Base-by-base conservation (phyloP, 1,284 basidiomycete species). In the Pseudozyma pruni region DNA sequence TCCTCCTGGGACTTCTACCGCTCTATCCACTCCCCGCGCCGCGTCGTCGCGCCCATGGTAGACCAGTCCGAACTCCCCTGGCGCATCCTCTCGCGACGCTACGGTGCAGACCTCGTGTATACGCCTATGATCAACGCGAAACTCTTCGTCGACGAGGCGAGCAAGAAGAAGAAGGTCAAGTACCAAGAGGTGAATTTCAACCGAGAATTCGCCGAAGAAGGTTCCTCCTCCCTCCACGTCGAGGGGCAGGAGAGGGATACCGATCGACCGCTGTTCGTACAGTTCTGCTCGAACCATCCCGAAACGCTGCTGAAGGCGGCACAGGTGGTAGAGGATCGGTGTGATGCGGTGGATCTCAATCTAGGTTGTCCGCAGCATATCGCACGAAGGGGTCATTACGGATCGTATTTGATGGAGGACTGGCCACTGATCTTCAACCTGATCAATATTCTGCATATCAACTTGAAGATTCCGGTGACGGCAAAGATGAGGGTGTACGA, bases 111-210 rank as follows among this genome's bases (percentile, higher is more conserved):
- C 86, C 86, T 98, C 7, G 87, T 89, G 10, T 98, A 97, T 81
- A 94, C 94, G 1, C 95, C 95, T 6, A 98, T 98, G 95, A 97
- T 98, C 80, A 93, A 96, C 75, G 91, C 94, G 48, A 92, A 91
- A 86, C 88, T 93, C 81, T 97, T 91, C 72, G 85, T 86, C 43
- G 69, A 62, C 50, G 68, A 60, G 38, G 37, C 22, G 32, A 50
- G 31, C 58, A 72, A 56, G 34, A 76, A 69, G 61, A 72, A 48
- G 32, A 73, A 67, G 45, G 50, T 47, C 43, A 63, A 69, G 19
- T 68, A 71, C 25, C 49, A 67, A 27, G 64, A 70, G 23, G 56
- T 58, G 31, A 62, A 63, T 35, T 80, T 80, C 42, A 74, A 76
- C 54, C 50, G 62, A 34, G 48, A 59, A 10, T 42, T 47, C 14